A percentile compares a stretch with the other conserved stretches of the same genome.
phyloP scores from a whole-genome alignment of 306 rosid genomes.

The Begonia loranthoides region DNA sequence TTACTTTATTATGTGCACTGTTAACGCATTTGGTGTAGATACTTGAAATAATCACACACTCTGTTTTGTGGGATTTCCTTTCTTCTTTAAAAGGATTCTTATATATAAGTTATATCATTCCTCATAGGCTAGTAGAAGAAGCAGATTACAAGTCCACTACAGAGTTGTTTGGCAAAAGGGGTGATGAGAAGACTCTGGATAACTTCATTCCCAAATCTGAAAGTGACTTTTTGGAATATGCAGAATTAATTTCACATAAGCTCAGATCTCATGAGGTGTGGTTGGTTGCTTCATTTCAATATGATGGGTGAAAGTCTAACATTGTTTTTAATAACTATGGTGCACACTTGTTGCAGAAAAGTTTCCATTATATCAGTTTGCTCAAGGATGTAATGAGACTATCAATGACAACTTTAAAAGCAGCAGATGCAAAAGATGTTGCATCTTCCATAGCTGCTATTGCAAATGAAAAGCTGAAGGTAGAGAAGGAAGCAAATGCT shows the following conservation, averaged over 20 bases:
- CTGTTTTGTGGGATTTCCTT: too few species aligned
- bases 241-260: slow-evolving; percentile 65
- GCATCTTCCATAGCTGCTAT: slow-evolving; percentile 79
- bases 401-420: slow-evolving; percentile 68
- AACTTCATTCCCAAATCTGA: slow-evolving; percentile 87
- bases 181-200: slow-evolving; percentile 67
- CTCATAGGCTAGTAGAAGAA: slow-evolving; percentile 65
- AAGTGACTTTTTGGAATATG: slow-evolving; percentile 77
- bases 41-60: too few species aligned
- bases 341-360: slow-evolving; percentile 47
- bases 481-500: slow-evolving; percentile 83
- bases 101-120: too few species aligned
- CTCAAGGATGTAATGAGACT: slow-evolving; percentile 76
- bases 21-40: too few species aligned
- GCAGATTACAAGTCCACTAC: slow-evolving; percentile 77
- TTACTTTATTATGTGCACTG: too few species aligned
- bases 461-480: slow-evolving; percentile 85
- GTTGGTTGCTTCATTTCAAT: slow-evolving; percentile 2
- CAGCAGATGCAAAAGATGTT: slow-evolving; percentile 85
- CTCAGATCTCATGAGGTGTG: slow-evolving; percentile 59
- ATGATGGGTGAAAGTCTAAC: too few species aligned
- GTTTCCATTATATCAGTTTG: slow-evolving; percentile 58
- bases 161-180: slow-evolving; percentile 49
- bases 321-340: too few species aligned
- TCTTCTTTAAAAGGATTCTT: too few species aligned